Evolutionary conservation across 306 rosid species (phyloP).

Genomic region (Urtica urens): DNA sequence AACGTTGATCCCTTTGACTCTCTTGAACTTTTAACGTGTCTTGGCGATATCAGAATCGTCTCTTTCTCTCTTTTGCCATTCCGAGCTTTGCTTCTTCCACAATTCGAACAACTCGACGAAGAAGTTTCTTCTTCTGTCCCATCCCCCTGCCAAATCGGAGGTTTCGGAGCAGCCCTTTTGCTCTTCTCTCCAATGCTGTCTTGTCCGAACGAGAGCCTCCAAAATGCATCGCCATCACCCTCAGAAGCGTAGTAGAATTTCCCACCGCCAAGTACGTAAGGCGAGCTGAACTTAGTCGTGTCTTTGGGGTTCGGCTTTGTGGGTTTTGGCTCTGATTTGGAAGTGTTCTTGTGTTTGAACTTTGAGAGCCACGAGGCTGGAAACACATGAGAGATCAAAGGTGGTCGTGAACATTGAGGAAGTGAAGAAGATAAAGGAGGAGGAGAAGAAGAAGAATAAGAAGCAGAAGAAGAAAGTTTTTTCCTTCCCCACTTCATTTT

Average conservation of each 20-base stretch:
- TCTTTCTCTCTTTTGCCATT: conserved; percentile 20
- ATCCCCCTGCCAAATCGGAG: conserved; percentile 17
- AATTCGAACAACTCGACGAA: conserved; percentile 12
- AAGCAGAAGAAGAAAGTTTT: conserved; percentile 23
- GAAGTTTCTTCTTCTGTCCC: too few relatives aligned
- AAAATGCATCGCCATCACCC: conserved; percentile 36
- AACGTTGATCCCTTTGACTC: conserved; percentile 26
- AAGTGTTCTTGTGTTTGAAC: conserved; percentile 44
- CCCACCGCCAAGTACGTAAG: conserved; percentile 2
- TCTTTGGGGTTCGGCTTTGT: conserved; percentile 24
- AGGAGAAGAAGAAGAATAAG: conserved; percentile 11
- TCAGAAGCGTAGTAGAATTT: conserved; percentile 38
- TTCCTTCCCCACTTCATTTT: conserved; percentile 54
- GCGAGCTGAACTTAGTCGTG: conserved; percentile 26
- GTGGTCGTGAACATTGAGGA: conserved; percentile 37
- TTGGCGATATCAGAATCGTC: conserved; percentile 25
- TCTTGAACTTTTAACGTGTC: conserved; percentile 23
- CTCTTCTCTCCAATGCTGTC: conserved; percentile 28
- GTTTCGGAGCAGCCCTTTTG: conserved; percentile 19
- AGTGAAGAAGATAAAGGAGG: conserved; percentile 24
- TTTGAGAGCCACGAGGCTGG: conserved; percentile 65
- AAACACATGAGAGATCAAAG: conserved; percentile 51
- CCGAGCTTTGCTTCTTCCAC: conserved; percentile 18
- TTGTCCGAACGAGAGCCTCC: conserved; percentile 75
- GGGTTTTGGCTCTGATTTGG: conserved; percentile 29